Percentiles rank a stretch among this genome's conserved stretches.
phyloP scores from a whole-genome alignment of 768 basidiomycete genomes.

The Termitomyces sp. region DNA sequence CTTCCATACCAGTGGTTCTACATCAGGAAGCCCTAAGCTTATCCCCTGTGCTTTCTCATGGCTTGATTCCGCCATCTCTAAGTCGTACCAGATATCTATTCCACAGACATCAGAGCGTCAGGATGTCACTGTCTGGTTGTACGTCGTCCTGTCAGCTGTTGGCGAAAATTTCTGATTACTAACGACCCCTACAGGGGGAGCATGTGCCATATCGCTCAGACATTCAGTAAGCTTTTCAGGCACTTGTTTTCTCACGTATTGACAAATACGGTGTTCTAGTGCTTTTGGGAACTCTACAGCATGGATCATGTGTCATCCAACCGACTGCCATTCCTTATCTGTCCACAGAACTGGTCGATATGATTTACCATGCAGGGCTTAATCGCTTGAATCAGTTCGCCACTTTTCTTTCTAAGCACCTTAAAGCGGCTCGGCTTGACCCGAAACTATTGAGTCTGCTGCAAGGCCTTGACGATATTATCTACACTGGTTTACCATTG shows the following conservation, averaged over 20 bases:
- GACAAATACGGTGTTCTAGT: slow-evolving; percentile 34
- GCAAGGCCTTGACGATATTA: slow-evolving; percentile 52
- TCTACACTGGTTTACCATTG: slow-evolving; percentile 63
- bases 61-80: slow-evolving; percentile 42
- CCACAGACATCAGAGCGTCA: slow-evolving; percentile 37
- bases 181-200: slow-evolving; percentile 50
- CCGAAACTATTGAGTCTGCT: slow-evolving; percentile 58
- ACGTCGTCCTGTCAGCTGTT: slow-evolving; percentile 22
- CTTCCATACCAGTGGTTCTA: slow-evolving; percentile 67
- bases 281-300: slow-evolving; percentile 67
- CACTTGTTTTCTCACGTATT: slow-evolving; percentile 16
- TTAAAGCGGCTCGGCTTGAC: slow-evolving; percentile 35
- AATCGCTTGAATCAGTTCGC: slow-evolving; percentile 77
- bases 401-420: slow-evolving; percentile 59
- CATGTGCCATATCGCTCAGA: slow-evolving; percentile 80
- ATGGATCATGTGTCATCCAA: slow-evolving; percentile 69
- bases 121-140: slow-evolving; percentile 59
- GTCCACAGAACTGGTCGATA: slow-evolving; percentile 64
- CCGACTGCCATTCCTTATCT: slow-evolving; percentile 62
- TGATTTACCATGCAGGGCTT: slow-evolving; percentile 61
- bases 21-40: slow-evolving; percentile 61
- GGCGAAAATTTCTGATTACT: background rate
- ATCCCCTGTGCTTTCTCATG: slow-evolving; percentile 54
- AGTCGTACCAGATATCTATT: slow-evolving; percentile 38
- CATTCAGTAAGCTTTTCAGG: slow-evolving; percentile 52